Base-by-base conservation (phyloP, 345 rosid genomes). In the Gossypium stocksii region DNA sequence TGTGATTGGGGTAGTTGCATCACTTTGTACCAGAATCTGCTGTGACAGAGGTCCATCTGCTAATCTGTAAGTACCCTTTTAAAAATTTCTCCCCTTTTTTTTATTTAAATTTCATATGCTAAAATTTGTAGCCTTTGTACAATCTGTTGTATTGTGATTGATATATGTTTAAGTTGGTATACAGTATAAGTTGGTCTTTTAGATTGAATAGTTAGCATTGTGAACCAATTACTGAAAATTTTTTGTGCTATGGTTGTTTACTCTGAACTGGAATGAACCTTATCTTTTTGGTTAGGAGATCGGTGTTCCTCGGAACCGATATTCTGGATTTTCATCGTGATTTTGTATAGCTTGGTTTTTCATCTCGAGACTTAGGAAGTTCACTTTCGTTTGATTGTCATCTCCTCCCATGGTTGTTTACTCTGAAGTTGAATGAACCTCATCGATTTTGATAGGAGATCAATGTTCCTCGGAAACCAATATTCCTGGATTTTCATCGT, bases 11-110 rank as follows among this genome's bases (percentile, higher is more conserved):
- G 76, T 93, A 71, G 88, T 96, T 64, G 88, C 89, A 43, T 86
- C 90, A 7, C 80, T 96, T 51, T 91, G 93, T 80, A 87, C 87
- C 74, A 86, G 95, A 86, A 91, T 91, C 73, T 96, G 97, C 87
- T 96, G 88, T 90, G 89, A 86, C 82, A 85, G 85, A 78, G 97
- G 99, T 23, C 95, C 97, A 70, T 87, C 98, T 71, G 76, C 99
- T 13, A 96, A 93, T 81, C 82, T 93, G 98, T 96, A 87, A 58
- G 97, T 52, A 14, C 25, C 53, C 57, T 70, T 63, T 12, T 34
- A 43, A 25, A 57, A 34, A 14, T 62, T 74, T 13, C n/a, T 9
- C 29, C 9, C 16, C 22, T 22, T 58, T 72, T 16, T 6, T 13
- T 38, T 14, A 15, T 48, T 48, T 67, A 1, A 14, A 48, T 23